Conservation (phyloP, 305 asterid genomes). For the Fraxinus ornus region DNA sequence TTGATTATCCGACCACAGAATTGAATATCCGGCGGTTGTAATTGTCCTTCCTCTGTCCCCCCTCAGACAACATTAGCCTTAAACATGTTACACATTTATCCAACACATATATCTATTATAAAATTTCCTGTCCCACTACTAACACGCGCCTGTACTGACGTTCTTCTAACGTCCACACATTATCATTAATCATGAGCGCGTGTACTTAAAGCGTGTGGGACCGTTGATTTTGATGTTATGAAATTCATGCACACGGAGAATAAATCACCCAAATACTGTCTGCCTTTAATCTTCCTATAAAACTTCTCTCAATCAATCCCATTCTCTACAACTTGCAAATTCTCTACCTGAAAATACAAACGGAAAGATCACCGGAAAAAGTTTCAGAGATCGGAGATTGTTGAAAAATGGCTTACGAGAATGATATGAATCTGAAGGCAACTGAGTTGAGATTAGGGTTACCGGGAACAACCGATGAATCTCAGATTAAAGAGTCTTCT, state of each 20-base stretch:
- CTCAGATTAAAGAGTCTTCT: conserved; percentile 18
- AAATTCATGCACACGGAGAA: conserved; percentile 47
- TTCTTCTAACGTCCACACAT: background rate
- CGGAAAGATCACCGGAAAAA: background rate
- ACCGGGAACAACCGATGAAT: conserved; percentile 49
- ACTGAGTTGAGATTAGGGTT: conserved; percentile 58
- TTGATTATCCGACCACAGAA: conserved; percentile 30
- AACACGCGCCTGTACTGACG: conserved; percentile 15
- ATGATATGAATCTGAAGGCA: conserved; percentile 49
- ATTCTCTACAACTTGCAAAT: conserved; percentile 23
- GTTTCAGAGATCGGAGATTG: background rate
- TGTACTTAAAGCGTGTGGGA: conserved; percentile 24
- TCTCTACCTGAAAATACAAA: background rate
- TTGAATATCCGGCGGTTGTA: conserved; percentile 41
- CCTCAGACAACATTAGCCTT: conserved; percentile 16
- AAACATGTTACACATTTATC: conserved; percentile 22
- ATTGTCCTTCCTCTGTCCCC: conserved; percentile 47
- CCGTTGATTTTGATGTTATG: conserved; percentile 18
- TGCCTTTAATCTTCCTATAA: conserved; percentile 33
- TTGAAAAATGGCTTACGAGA: conserved; percentile 24
- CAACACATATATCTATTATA: conserved; percentile 30
- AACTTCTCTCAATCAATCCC: conserved; percentile 27
- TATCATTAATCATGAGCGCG: conserved; percentile 29
- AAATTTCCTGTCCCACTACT: conserved; percentile 32
- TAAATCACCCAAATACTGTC: conserved; percentile 34